phyloP scores from a whole-genome alignment of 805 yeast genomes.

The Komagataella mondaviorum region DNA sequence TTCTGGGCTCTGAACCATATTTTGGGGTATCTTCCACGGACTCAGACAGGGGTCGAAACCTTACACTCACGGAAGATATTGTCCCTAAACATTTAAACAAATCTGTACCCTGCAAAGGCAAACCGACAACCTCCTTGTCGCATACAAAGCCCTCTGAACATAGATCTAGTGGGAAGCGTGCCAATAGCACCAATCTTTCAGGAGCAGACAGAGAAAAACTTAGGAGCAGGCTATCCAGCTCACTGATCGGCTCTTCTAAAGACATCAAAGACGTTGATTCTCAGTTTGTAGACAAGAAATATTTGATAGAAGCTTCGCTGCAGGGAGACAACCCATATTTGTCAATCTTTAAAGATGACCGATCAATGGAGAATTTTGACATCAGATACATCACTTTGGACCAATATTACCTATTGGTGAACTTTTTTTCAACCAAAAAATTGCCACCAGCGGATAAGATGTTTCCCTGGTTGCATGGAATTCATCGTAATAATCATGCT shows the following conservation, averaged over 20 bases:
- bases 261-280: background rate
- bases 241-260: background rate
- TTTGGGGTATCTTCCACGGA: background rate
- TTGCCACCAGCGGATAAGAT: conserved; percentile 53
- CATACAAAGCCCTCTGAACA: background rate
- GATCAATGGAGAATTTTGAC: background rate
- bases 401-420: background rate
- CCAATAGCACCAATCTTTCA: background rate
- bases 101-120: background rate
- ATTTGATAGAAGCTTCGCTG: background rate
- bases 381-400: background rate
- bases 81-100: background rate
- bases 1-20: background rate
- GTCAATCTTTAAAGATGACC: background rate
- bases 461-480: conserved; percentile 90
- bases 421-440: background rate
- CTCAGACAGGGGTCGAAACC: background rate
- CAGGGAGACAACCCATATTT: background rate
- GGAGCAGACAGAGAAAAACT: background rate
- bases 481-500: conserved; percentile 41
- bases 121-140: background rate
- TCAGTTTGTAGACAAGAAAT: background rate
- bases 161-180: background rate
- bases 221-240: background rate
- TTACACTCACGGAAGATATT: background rate